phyloP scores from a whole-genome alignment of 2,329 filamentous ascomycete species.

The Tolypocladium tundrense region DNA sequence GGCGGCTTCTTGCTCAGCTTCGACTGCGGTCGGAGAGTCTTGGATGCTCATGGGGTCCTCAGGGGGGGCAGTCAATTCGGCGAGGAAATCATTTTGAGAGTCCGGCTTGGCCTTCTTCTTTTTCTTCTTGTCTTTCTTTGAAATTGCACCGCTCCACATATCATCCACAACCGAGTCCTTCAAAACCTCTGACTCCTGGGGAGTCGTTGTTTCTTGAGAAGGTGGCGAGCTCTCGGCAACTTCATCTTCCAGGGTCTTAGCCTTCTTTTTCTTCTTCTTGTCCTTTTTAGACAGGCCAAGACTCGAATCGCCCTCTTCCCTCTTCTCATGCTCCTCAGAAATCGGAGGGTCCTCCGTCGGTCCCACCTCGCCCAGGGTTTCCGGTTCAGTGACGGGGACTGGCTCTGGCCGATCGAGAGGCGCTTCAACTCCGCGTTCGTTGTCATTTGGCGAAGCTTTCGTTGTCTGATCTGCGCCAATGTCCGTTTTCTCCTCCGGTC shows the following conservation, averaged over 20 bases:
- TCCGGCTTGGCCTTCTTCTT: constrained; percentile 8
- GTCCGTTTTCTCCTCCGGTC: constrained; percentile 9
- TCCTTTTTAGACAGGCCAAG: constrained; percentile 13
- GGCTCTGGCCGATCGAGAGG: neutral
- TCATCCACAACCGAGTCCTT: constrained; percentile 3
- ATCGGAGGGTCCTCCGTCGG: neutral
- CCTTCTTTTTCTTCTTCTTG: constrained; percentile 19
- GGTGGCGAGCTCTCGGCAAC: constrained; percentile 6
- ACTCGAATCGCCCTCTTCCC: constrained; percentile 4
- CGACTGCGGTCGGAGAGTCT: neutral
- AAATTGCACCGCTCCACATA: constrained; percentile 6
- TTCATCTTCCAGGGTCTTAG: constrained; percentile 6
- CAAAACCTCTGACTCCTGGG: constrained; percentile 4
- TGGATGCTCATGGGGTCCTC: constrained; percentile 1
- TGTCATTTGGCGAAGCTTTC: constrained; percentile 6
- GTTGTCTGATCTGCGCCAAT: constrained; percentile 9
- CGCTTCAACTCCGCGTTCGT: constrained; percentile 8
- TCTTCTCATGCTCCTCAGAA: constrained; percentile 1
- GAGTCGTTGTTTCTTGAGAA: constrained; percentile 2
- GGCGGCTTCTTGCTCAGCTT: neutral
- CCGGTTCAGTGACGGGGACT: constrained; percentile 3
- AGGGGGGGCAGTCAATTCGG: constrained; percentile 1
- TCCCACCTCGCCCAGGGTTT: constrained; percentile 8
- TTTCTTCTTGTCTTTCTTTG: constrained; percentile 19
- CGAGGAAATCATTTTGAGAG: constrained; percentile 1